Conservation (phyloP, 106 monocot genomes). For the Dendrobium chrysotoxum region DNA sequence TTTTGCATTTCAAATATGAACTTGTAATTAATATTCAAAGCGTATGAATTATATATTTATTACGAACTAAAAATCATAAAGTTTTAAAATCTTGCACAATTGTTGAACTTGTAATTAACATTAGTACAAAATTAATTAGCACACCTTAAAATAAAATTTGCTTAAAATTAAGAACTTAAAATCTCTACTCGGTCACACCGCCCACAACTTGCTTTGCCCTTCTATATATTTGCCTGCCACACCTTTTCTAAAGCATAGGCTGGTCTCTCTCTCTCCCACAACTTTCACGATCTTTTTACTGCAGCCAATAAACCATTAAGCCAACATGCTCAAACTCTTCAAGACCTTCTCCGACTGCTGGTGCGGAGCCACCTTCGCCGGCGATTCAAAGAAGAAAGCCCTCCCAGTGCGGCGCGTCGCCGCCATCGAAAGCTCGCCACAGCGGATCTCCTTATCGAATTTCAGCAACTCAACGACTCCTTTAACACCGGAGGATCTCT, state of each 20-base stretch:
- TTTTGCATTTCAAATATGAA: too few species aligned
- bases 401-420: not conserved
- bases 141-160: too few species aligned
- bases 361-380: not conserved
- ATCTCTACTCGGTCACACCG: not conserved
- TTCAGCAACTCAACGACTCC: not conserved
- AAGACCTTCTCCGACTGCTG: not conserved
- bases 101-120: too few species aligned
- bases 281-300: not conserved
- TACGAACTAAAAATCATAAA: too few species aligned
- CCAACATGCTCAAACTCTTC: not conserved
- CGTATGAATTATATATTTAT: too few species aligned
- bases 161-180: too few species aligned
- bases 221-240: not conserved
- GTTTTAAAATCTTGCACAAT: too few species aligned
- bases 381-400: not conserved
- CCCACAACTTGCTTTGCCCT: not conserved
- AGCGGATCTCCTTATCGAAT: constrained; percentile 29
- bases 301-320: not conserved
- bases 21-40: too few species aligned
- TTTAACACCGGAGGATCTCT: constrained; percentile 41
- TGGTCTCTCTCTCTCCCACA: not conserved
- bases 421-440: constrained; percentile 6
- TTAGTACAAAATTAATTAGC: too few species aligned
- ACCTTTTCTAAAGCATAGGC: not conserved